A percentile compares a stretch with the other conserved stretches of the same genome.
Evolutionary conservation across 1,284 basidiomycete species (phyloP).

Genomic region (Malassezia brasiliensis): DNA sequence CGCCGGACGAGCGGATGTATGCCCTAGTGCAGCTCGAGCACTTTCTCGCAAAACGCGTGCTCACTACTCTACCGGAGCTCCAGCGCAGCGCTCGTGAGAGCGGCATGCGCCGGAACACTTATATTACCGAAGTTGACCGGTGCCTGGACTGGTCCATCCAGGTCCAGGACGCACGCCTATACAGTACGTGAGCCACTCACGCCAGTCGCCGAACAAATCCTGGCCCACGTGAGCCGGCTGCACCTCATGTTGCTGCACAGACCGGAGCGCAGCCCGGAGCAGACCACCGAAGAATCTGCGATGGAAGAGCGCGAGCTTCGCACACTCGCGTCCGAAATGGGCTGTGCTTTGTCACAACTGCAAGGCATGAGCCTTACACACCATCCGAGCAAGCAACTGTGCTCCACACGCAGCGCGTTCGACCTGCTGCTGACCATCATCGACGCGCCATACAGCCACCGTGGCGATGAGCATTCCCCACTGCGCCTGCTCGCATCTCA

Average conservation of each 20-base stretch:
- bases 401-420: constrained; percentile 10
- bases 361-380: constrained; percentile 18
- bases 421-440: constrained; percentile 12
- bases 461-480: neutral
- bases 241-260: constrained; percentile 3
- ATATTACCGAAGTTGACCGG: constrained; percentile 1
- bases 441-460: constrained; percentile 5
- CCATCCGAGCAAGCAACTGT: constrained; percentile 10
- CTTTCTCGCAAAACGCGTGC: constrained; percentile 12
- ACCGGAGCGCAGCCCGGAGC: no score
- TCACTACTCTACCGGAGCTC: constrained; percentile 2
- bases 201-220: constrained; percentile 12
- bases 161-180: neutral
- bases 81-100: constrained; percentile 5
- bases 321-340: constrained; percentile 13
- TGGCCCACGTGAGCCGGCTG: constrained; percentile 6
- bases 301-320: neutral
- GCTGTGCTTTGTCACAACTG: constrained; percentile 14
- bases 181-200: neutral
- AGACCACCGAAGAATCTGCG: no score
- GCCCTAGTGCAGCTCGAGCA: constrained; percentile 19
- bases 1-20: constrained; percentile 15
- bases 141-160: constrained; percentile 14
- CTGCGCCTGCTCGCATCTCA: constrained; percentile 12
- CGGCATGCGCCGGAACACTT: constrained; percentile 2